Conservation (phyloP, 2,329 filamentous ascomycete genomes). For the Talaromyces funiculosus region DNA sequence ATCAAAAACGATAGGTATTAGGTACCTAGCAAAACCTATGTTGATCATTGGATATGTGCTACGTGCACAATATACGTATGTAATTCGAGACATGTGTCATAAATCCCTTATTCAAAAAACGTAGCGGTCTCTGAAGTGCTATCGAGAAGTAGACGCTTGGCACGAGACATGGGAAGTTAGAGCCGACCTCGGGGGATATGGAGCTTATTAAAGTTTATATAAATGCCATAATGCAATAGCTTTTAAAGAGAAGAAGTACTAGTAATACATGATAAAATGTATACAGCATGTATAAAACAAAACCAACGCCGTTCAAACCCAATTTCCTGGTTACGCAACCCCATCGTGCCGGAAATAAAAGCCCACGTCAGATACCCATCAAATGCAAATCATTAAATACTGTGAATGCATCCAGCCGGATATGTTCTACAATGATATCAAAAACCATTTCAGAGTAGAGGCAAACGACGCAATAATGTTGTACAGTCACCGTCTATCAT, state of each 20-base stretch:
- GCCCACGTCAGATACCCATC: neutral
- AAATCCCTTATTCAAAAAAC: neutral
- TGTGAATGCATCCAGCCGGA: neutral
- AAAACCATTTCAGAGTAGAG: neutral
- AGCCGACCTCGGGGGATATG: neutral
- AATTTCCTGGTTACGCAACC: neutral
- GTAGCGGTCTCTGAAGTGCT: neutral
- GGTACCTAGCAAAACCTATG: neutral
- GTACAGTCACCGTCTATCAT: neutral
- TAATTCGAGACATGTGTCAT: neutral
- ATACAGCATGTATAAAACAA: neutral
- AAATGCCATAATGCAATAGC: neutral
- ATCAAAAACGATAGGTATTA: neutral
- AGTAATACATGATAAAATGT: neutral
- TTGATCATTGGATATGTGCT: slow-evolving; percentile 5
- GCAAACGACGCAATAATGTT: neutral
- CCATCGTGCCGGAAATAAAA: neutral
- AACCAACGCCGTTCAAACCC: neutral
- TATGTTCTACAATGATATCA: neutral
- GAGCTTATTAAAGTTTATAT: neutral
- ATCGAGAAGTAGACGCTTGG: neutral
- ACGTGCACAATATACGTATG: neutral
- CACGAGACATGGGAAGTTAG: neutral
- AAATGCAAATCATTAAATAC: neutral
- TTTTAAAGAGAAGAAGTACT: neutral